phyloP scores from a whole-genome alignment of 1,139 yeast genomes.

The Eremothecium gossypii region DNA sequence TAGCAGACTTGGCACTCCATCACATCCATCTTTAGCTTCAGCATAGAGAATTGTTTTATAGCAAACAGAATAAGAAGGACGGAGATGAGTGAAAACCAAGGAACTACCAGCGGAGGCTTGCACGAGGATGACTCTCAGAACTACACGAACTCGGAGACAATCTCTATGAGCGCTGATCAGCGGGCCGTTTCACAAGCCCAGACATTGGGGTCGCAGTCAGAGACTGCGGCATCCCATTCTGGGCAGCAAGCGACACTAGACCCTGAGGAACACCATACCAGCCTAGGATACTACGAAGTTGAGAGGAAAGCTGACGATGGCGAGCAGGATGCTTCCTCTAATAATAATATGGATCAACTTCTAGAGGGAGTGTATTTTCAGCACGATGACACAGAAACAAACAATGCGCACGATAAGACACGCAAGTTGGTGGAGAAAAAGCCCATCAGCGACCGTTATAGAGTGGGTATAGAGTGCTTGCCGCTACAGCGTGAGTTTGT shows the following conservation, averaged over 20 bases:
- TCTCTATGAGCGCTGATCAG: neutral
- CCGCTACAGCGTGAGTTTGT: conserved; percentile 26
- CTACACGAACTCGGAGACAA: neutral
- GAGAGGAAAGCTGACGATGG: neutral
- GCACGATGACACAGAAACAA: conserved; percentile 1
- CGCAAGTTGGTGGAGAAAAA: conserved; percentile 1
- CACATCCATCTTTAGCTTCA: too few relatives aligned
- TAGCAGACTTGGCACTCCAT: too few relatives aligned
- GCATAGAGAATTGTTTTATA: neutral
- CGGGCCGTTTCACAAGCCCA: neutral
- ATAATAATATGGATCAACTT: conserved; percentile 1
- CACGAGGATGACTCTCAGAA: conserved; percentile 3
- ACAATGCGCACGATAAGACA: neutral
- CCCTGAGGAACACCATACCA: conserved; percentile 3
- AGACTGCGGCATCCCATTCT: neutral
- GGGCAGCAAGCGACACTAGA: conserved; percentile 1
- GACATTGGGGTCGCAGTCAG: neutral
- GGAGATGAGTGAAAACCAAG: conserved; percentile 3
- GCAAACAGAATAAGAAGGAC: neutral
- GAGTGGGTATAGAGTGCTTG: conserved; percentile 22
- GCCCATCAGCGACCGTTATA: conserved; percentile 4
- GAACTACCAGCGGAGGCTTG: conserved; percentile 2
- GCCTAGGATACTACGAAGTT: conserved; percentile 1
- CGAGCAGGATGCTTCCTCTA: neutral
- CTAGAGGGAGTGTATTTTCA: conserved; percentile 2